Evolutionary conservation across 2,329 filamentous ascomycete genomes (phyloP).

Genomic region (Ilyonectria destructans): DNA sequence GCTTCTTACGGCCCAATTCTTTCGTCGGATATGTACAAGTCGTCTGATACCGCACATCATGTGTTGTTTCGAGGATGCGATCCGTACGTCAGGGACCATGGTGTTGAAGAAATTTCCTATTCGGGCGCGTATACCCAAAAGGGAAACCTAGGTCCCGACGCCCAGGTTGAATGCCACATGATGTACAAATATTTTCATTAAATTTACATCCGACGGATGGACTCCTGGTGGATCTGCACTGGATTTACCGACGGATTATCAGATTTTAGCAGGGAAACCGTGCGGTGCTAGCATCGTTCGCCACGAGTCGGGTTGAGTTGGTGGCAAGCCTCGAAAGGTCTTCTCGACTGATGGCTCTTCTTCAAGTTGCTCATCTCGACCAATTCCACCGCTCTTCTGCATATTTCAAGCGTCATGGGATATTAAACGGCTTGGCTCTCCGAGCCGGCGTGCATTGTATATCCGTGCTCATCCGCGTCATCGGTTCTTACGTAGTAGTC

Average conservation of each 20-base stretch:
- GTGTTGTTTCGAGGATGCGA: background rate
- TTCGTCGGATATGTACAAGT: slow-evolving; percentile 13
- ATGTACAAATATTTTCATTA: background rate
- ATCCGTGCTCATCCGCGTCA: slow-evolving; percentile 18
- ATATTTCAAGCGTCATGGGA: background rate
- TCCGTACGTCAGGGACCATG: background rate
- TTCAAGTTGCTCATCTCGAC: background rate
- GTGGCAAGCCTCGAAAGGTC: background rate
- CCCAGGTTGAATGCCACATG: background rate
- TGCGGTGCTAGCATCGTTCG: background rate
- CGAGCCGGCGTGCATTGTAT: background rate
- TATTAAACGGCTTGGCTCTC: background rate
- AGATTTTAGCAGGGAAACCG: background rate
- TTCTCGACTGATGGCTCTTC: background rate
- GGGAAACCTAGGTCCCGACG: background rate
- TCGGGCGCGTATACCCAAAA: background rate
- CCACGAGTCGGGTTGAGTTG: background rate
- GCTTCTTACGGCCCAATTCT: background rate
- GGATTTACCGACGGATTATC: background rate
- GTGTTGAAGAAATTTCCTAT: slow-evolving; percentile 12
- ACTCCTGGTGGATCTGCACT: background rate
- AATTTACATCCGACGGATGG: background rate
- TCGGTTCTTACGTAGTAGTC: slow-evolving; percentile 21
- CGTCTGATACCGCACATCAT: slow-evolving; percentile 17
- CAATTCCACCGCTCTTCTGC: background rate